Evolutionary conservation across 202 grass and related monocot genomes (phyloP), one percentile per base, ranked within the genome.

Genomic region (Saccharum hybrid): DNA sequence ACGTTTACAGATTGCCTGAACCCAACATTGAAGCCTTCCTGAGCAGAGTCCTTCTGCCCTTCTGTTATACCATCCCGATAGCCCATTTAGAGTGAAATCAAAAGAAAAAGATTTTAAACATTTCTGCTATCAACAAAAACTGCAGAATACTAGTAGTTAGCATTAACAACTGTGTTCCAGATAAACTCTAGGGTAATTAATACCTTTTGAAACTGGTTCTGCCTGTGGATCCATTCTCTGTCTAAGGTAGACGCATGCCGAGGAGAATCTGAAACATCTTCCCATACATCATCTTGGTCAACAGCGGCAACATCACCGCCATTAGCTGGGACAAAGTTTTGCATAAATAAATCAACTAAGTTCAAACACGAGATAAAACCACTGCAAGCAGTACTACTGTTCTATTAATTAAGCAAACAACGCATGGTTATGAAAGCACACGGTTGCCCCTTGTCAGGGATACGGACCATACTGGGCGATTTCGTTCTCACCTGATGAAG

Each of bases 21-120:
- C 46, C 96, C 96, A 90, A 85, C 31, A 79, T 91, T 96, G 85
- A 96, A 99, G 7, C 93, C 96, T 73, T 92, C 91, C 85, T 96
- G 96, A 3, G 89, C 91, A 73, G 86, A 80, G 69, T 89, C 91
- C 74, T 99, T 88, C 79, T 94, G 92, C 62, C 96, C 93, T 88
- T 89, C 90, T 11, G 82, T 85, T 88, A 94, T 89, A 21, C 96
- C 96, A 46, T 99, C 96, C 34, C 96, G 87, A 77, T 99, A 99
- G 52, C 96, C 96, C 89, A 94, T 90, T 91, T 94, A 62, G 45
- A 65, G 23, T 72, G 60, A 81, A 81, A 80, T 38, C 21, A 38
- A 78, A 74, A 66, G 46, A 72, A 40, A 26, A 43, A 70, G 21
- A 21, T 74, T 77, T 56, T 21, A 73, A 63, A 77, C 41, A 61